Evolutionary conservation across 1,284 basidiomycete species (phyloP).

Genomic region (Peniophora sp.): DNA sequence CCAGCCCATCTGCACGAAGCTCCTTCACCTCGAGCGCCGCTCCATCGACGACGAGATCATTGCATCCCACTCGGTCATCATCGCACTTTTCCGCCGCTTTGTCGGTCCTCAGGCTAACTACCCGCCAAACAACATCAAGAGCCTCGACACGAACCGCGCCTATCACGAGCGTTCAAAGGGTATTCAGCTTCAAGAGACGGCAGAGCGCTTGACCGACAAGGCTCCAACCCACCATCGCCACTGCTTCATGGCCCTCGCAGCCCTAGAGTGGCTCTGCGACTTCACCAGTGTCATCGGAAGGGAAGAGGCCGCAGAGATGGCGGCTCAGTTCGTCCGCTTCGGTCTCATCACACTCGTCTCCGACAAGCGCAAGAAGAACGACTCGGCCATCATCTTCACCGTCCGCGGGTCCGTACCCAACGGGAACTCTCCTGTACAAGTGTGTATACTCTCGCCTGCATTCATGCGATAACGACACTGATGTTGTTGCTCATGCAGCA

Average conservation of each 20-base stretch:
- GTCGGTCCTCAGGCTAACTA: conserved; percentile 84
- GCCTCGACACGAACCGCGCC: conserved; percentile 66
- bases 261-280: conserved; percentile 96
- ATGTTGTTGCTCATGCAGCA: conserved; percentile 42
- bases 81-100: conserved; percentile 92
- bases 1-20: conserved; percentile 97
- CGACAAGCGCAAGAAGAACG: conserved; percentile 82
- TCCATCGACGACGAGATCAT: conserved; percentile 96
- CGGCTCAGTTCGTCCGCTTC: conserved; percentile 95
- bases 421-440: conserved; percentile 65
- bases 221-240: conserved; percentile 54
- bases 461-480: conserved; percentile 3
- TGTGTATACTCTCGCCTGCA: conserved; percentile 36
- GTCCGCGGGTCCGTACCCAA: conserved; percentile 76
- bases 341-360: conserved; percentile 84
- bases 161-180: conserved; percentile 78
- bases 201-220: conserved; percentile 42
- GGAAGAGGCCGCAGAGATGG: conserved; percentile 96
- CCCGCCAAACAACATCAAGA: conserved; percentile 35
- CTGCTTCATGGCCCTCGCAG: conserved; percentile 82
- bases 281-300: conserved; percentile 94
- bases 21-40: conserved; percentile 92
- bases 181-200: conserved; percentile 62
- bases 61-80: conserved; percentile 88
- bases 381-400: conserved; percentile 83